Evolutionary conservation across 2,329 filamentous ascomycete species (phyloP).

Genomic region (Metarhizium guizhouense): DNA sequence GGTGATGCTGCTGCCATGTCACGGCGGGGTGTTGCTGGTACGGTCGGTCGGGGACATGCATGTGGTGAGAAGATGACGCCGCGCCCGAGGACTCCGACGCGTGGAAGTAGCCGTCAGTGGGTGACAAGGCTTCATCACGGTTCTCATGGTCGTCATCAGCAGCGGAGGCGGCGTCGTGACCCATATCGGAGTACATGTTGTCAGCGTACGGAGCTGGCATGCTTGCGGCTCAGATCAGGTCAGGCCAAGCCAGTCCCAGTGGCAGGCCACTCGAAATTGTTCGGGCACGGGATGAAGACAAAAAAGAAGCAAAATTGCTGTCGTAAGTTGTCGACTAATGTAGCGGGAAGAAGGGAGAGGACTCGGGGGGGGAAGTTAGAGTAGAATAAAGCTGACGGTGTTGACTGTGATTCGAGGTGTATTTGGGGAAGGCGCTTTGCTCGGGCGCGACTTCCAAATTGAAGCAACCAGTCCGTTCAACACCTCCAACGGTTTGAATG

Average conservation of each 20-base stretch:
- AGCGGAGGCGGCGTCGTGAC: constrained; percentile 6
- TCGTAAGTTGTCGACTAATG: neutral
- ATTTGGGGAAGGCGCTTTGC: neutral
- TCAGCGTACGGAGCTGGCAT: constrained; percentile 41
- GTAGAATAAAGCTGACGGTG: neutral
- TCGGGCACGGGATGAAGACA: neutral
- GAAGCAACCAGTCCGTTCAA: neutral
- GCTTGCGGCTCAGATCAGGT: constrained; percentile 6
- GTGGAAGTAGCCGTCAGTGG: constrained; percentile 44
- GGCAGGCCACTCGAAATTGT: neutral
- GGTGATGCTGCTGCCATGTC: no score
- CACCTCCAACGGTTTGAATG: no score
- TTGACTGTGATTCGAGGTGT: neutral
- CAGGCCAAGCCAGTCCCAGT: neutral
- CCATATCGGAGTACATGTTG: constrained; percentile 32
- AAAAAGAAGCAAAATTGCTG: neutral
- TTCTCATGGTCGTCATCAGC: no score
- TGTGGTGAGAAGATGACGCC: constrained; percentile 12
- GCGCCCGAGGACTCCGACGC: constrained; percentile 22
- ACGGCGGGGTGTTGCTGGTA: no score
- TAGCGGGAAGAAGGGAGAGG: neutral
- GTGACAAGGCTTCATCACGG: constrained; percentile 30
- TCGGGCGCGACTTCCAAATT: neutral
- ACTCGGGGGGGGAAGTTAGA: neutral
- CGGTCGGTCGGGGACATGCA: neutral